Evolutionary conservation across 2,329 filamentous ascomycete species (phyloP).

Genomic region (Leptodontidium sp.): DNA sequence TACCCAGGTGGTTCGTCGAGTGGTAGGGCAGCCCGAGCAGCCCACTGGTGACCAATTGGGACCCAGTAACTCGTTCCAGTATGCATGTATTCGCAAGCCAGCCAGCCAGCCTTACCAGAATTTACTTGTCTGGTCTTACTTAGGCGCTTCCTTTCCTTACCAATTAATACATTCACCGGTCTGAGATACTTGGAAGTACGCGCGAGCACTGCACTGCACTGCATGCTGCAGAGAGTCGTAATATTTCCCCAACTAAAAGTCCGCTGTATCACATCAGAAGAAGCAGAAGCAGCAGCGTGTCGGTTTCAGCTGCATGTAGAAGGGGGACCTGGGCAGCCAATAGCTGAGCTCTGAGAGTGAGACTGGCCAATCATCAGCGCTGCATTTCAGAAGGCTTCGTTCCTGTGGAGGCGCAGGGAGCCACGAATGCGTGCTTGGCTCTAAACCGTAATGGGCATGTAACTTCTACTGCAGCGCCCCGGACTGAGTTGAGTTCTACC

Average conservation of each 20-base stretch:
- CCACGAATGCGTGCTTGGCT: not conserved
- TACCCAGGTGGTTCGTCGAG: too few relatives aligned
- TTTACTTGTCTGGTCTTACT: not conserved
- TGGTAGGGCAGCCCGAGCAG: too few relatives aligned
- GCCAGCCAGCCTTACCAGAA: too few relatives aligned
- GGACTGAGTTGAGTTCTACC: not conserved
- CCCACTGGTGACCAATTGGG: not conserved
- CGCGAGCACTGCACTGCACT: too few relatives aligned
- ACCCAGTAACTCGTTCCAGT: not conserved
- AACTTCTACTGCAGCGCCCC: not conserved
- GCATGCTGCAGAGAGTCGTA: not conserved
- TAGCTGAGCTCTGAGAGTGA: not conserved
- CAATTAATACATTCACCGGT: not conserved
- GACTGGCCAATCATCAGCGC: not conserved
- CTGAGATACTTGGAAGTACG: not conserved
- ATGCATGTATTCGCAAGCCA: too few relatives aligned
- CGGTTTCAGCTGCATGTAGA: conserved; percentile 4
- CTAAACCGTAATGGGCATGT: not conserved
- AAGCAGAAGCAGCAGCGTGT: too few relatives aligned
- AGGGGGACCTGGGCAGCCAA: not conserved
- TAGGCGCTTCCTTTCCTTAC: not conserved
- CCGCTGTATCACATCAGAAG: not conserved
- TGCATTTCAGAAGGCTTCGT: conserved; percentile 6
- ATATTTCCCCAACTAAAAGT: not conserved
- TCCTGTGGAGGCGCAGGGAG: conserved; percentile 21